phyloP scores from a whole-genome alignment of 1,139 yeast genomes.

The Hyphopichia pseudoburtonii region DNA sequence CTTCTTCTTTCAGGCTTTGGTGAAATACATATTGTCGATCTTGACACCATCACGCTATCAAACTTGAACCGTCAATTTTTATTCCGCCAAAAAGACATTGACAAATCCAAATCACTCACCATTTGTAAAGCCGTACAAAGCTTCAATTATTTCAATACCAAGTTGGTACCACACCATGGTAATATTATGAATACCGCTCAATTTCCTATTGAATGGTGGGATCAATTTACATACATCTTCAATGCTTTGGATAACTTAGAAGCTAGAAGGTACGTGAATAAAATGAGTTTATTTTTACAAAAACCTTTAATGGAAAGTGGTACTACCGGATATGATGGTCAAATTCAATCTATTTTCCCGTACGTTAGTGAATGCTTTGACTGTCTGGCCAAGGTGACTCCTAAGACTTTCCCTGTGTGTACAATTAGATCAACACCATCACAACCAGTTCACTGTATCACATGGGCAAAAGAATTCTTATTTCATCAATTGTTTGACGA shows the following conservation, averaged over 20 bases:
- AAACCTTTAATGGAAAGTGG: conserved; percentile 91
- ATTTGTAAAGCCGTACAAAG: conserved; percentile 79
- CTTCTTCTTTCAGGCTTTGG: conserved; percentile 82
- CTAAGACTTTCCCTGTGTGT: conserved; percentile 92
- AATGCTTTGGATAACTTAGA: conserved; percentile 94
- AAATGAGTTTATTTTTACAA: conserved; percentile 69
- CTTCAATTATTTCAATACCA: conserved; percentile 70
- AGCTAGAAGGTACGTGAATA: conserved; percentile 88
- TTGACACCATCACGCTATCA: conserved; percentile 90
- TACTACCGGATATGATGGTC: conserved; percentile 92
- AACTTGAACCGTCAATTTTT: conserved; percentile 92
- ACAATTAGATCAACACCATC: conserved; percentile 97
- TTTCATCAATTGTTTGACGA: conserved; percentile 80
- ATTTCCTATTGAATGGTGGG: conserved; percentile 83
- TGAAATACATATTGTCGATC: conserved; percentile 87
- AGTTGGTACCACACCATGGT: conserved; percentile 78
- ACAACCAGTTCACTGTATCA: conserved; percentile 92
- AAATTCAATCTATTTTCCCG: conserved; percentile 87
- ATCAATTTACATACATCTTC: conserved; percentile 71
- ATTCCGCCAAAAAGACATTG: conserved; percentile 83
- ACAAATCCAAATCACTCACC: conserved; percentile 77
- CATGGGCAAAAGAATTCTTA: conserved; percentile 94
- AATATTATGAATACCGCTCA: conserved; percentile 76
- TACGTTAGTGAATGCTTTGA: conserved; percentile 88
- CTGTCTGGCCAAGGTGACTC: conserved; percentile 83